A percentile compares a stretch with the other conserved stretches of the same genome.
Evolutionary conservation across 192 early-diverging fungal genomes (phyloP).

Genomic region (Rhizophagus prolifer): DNA sequence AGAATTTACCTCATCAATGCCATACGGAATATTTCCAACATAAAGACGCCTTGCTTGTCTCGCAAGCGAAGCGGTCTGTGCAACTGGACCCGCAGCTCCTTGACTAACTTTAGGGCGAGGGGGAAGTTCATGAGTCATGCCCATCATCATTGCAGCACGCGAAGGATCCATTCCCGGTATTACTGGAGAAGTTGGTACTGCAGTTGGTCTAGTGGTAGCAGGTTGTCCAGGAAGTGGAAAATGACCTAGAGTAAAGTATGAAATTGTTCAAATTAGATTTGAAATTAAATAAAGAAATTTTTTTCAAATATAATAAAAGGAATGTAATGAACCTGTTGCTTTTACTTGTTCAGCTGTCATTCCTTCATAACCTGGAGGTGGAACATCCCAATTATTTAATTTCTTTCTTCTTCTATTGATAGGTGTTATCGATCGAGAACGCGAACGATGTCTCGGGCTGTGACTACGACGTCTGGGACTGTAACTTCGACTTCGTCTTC

Average conservation of each 20-base stretch:
- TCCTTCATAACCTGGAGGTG: conserved; percentile 86
- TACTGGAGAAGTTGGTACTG: conserved; percentile 1
- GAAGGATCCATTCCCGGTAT: conserved; percentile 55
- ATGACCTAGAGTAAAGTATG: conserved; percentile 52
- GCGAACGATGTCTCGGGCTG: conserved; percentile 38
- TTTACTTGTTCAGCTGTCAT: conserved; percentile 87
- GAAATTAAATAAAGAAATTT: background rate
- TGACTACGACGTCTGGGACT: conserved; percentile 22
- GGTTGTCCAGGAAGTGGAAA: conserved; percentile 78
- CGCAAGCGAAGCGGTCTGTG: conserved; percentile 55
- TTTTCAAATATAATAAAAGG: background rate
- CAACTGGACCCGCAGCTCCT: conserved; percentile 48
- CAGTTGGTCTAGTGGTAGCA: conserved; percentile 34
- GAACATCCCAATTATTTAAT: conserved; percentile 89
- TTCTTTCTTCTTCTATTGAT: conserved; percentile 75
- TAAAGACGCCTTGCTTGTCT: conserved; percentile 87
- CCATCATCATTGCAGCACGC: conserved; percentile 53
- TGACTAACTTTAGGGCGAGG: conserved; percentile 48
- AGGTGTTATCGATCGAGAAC: conserved; percentile 48
- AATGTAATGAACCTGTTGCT: conserved; percentile 63
- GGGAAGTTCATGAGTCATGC: conserved; percentile 43
- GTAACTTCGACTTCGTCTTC: conserved; percentile 48
- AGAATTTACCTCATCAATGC: conserved; percentile 63
- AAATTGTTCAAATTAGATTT: conserved; percentile 37
- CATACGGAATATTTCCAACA: conserved; percentile 86